phyloP scores from a whole-genome alignment of 1,284 basidiomycete species.

The Inonotus hispidus region DNA sequence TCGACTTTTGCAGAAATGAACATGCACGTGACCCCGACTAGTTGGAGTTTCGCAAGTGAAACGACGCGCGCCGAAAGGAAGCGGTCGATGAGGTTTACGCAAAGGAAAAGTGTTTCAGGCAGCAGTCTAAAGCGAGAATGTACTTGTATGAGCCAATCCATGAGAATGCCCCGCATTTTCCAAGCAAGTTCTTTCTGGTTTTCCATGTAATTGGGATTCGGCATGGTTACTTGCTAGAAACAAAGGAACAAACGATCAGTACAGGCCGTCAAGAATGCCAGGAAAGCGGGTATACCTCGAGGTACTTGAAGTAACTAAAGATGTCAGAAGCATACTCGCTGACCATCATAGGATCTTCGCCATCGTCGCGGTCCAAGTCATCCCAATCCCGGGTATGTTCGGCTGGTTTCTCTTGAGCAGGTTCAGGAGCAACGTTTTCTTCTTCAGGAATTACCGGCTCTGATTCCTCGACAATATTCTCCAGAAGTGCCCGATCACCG shows the following conservation, averaged over 20 bases:
- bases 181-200: conserved; percentile 87
- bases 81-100: conserved; percentile 94
- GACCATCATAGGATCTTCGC: conserved; percentile 95
- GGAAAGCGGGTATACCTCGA: conserved; percentile 44
- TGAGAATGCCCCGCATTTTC: conserved; percentile 92
- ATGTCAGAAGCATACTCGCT: conserved; percentile 95
- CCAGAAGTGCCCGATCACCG: conserved; percentile 44
- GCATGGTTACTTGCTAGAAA: conserved; percentile 70
- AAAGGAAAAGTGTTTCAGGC: conserved; percentile 94
- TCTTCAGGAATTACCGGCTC: conserved; percentile 27
- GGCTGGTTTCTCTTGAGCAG: conserved; percentile 28
- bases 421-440: conserved; percentile 33
- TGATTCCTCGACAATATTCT: conserved; percentile 29
- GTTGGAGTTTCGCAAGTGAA: conserved; percentile 89
- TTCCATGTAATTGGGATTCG: conserved; percentile 88
- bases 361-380: conserved; percentile 90
- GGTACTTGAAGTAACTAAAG: conserved; percentile 84
- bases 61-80: conserved; percentile 90
- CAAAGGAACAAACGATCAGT: neutral
- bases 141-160: conserved; percentile 97
- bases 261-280: conserved; percentile 9
- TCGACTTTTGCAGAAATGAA: conserved; percentile 96
- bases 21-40: conserved; percentile 92
- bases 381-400: conserved; percentile 66
- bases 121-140: conserved; percentile 91